These are phyloP conservation scores for Rhodotorula glutinis DNA, from an alignment of 1,284 basidiomycete genomes.

Conservation along the genomic window DNA sequence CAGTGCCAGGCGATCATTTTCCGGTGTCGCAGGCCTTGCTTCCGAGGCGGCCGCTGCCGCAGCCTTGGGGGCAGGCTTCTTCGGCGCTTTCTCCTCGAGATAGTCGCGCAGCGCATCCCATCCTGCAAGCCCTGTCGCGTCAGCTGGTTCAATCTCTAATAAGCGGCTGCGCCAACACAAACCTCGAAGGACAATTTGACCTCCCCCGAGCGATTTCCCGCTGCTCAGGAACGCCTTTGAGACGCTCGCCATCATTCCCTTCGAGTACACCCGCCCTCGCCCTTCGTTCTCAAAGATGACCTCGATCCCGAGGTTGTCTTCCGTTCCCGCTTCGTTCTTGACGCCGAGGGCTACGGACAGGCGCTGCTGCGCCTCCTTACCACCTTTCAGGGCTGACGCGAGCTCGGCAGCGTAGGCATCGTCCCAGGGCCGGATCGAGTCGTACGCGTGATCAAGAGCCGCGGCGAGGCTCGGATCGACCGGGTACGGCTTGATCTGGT, in stretches of 20 bases:
- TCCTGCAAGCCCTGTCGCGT: conserved; percentile 7
- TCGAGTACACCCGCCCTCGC: conserved; percentile 42
- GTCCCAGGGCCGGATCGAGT: conserved; percentile 47
- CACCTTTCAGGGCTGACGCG: conserved; percentile 33
- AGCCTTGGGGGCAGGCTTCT: conserved; percentile 6
- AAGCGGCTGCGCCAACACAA: background rate
- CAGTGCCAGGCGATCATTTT: background rate
- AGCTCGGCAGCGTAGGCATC: conserved; percentile 40
- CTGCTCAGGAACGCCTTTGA: conserved; percentile 27
- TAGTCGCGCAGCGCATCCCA: conserved; percentile 38
- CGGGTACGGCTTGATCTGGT: conserved; percentile 42
- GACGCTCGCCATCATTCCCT: conserved; percentile 25
- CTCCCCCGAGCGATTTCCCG: conserved; percentile 22
- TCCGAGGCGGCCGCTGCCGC: background rate
- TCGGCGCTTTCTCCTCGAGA: conserved; percentile 25
- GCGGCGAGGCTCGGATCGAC: conserved; percentile 45
- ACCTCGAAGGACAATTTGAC: conserved; percentile 35
- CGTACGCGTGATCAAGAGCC: conserved; percentile 48
- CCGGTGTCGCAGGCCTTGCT: background rate
- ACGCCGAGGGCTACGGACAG: conserved; percentile 45
- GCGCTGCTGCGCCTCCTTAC: conserved; percentile 39
- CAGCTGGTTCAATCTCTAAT: background rate
- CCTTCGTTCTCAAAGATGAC: conserved; percentile 45
- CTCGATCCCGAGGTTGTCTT: conserved; percentile 42
- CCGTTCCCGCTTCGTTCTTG: conserved; percentile 23